Evolutionary conservation across 805 yeast species (phyloP).

Genomic region (Kluyveromyces aestuarii): DNA sequence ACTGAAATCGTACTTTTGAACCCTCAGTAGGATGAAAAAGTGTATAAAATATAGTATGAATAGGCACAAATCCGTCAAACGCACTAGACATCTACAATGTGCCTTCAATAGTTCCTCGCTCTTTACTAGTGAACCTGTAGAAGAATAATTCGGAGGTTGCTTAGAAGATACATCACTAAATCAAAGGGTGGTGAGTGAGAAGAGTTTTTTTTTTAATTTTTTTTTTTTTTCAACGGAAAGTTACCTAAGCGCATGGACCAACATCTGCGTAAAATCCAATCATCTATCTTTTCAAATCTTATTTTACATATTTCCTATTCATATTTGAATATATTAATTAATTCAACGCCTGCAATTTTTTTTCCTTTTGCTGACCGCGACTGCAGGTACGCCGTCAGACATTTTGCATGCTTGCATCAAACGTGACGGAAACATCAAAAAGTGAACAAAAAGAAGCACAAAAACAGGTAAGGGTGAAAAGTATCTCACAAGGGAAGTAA

Average conservation of each 20-base stretch:
- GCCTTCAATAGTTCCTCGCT: neutral
- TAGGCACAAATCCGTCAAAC: slow-evolving; percentile 74
- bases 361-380: neutral
- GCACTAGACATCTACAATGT: slow-evolving; percentile 14
- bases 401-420: neutral
- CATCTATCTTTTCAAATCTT: too few relatives aligned
- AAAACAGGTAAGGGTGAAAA: slow-evolving; percentile 4
- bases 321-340: too few relatives aligned
- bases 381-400: neutral
- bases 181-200: too few relatives aligned
- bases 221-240: too few relatives aligned
- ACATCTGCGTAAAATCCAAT: too few relatives aligned
- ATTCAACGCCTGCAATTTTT: too few relatives aligned
- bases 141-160: neutral
- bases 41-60: slow-evolving; percentile 78
- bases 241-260: too few relatives aligned
- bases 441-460: neutral
- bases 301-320: too few relatives aligned
- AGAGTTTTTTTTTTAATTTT: too few relatives aligned
- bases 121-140: neutral
- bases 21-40: slow-evolving; percentile 96
- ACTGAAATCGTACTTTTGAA: slow-evolving; percentile 82
- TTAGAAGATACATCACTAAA: too few relatives aligned
- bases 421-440: neutral
- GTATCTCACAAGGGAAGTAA: slow-evolving; percentile 5